phyloP scores from a whole-genome alignment of 129 eudicot species.

The Escallonia rubra region DNA sequence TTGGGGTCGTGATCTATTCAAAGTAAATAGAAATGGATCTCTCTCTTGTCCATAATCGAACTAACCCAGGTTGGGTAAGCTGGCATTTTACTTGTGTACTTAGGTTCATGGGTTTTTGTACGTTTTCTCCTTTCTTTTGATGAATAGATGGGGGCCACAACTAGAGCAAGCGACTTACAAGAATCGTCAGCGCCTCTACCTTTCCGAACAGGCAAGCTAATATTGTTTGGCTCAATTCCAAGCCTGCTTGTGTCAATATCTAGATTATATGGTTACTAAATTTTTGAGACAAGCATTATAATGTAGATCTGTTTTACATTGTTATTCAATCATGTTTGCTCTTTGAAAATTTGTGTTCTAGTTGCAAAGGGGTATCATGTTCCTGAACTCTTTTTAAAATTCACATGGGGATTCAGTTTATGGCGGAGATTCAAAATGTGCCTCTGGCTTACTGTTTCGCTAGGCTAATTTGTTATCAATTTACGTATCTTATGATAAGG shows the following conservation, averaged over 20 bases:
- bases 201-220: slow-evolving; percentile 78
- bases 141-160: slow-evolving; percentile 73
- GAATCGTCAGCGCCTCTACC: slow-evolving; percentile 88
- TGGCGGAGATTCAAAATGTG: not conserved
- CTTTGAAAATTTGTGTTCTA: too few relatives aligned
- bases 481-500: too few relatives aligned
- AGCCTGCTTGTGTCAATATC: too few relatives aligned
- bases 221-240: not conserved
- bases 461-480: too few relatives aligned
- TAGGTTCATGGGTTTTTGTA: not conserved
- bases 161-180: slow-evolving; percentile 91
- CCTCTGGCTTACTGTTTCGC: not conserved
- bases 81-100: not conserved
- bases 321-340: too few relatives aligned
- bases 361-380: too few relatives aligned
- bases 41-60: too few relatives aligned
- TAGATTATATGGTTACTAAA: too few relatives aligned
- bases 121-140: not conserved
- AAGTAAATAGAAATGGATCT: not conserved
- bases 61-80: not conserved
- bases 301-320: too few relatives aligned
- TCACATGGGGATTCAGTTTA: not conserved
- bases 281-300: too few relatives aligned
- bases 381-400: too few relatives aligned
- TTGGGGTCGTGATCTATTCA: not conserved